These are phyloP conservation scores for Juglanconis oblonga DNA, from an alignment of 2,329 filamentous ascomycete genomes.

Conservation along the genomic window DNA sequence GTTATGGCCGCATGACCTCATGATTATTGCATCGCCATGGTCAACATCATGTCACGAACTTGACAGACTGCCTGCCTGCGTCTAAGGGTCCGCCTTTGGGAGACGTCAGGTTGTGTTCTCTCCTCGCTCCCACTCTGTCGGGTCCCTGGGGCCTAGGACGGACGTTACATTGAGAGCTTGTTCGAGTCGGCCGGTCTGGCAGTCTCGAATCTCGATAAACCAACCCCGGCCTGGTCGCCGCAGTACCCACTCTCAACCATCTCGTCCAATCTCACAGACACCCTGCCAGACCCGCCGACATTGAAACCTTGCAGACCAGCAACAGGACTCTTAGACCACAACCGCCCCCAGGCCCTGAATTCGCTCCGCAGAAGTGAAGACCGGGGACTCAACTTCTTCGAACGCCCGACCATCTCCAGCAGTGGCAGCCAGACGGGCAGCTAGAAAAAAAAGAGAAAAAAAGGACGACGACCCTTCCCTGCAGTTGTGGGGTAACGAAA, in stretches of 20 bases:
- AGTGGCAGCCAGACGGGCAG: background rate
- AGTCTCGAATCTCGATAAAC: background rate
- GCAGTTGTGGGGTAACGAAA: slow-evolving; percentile 6
- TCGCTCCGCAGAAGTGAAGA: background rate
- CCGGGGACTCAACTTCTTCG: background rate
- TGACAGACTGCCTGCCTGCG: background rate
- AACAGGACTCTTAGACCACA: too few species aligned
- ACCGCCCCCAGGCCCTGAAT: too few species aligned
- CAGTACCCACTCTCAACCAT: background rate
- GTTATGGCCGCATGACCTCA: background rate
- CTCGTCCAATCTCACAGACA: background rate
- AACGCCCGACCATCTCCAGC: background rate
- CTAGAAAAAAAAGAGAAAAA: too few species aligned
- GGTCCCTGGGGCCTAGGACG: background rate
- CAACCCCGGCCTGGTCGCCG: background rate
- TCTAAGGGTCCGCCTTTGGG: background rate
- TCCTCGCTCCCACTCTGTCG: background rate
- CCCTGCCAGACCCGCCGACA: too few species aligned
- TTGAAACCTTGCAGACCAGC: too few species aligned
- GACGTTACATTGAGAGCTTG: background rate
- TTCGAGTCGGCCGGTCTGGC: too few species aligned
- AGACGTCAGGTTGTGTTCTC: background rate
- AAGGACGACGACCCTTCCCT: background rate
- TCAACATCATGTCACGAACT: background rate
- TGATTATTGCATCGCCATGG: background rate